Conservation (phyloP, 2,329 filamentous ascomycete genomes). For the Diaporthe ilicicola region DNA sequence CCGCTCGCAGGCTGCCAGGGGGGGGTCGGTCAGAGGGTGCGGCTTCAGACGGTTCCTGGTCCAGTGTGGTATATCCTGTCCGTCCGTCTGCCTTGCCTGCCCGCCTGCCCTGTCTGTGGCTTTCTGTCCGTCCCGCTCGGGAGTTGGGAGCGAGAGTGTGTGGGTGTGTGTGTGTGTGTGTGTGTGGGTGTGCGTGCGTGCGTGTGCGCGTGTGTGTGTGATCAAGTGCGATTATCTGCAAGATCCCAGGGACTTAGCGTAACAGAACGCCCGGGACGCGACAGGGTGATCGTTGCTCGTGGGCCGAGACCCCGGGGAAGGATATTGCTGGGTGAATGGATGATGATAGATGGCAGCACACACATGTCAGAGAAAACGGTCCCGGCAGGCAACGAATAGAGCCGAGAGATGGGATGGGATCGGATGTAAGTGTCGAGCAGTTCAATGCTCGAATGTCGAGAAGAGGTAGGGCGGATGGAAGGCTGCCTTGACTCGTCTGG, state of each 20-base stretch:
- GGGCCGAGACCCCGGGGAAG: not conserved
- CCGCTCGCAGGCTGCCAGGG: not conserved
- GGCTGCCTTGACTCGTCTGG: slow-evolving; percentile 15
- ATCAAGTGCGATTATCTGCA: slow-evolving; percentile 18
- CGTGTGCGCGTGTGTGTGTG: not conserved
- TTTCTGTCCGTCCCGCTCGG: slow-evolving; percentile 21
- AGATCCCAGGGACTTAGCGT: slow-evolving; percentile 20
- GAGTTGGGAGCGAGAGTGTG: not conserved
- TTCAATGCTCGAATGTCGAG: not conserved
- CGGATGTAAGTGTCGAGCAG: not conserved
- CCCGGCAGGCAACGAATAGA: slow-evolving; percentile 2
- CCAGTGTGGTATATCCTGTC: not conserved
- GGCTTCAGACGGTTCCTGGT: slow-evolving; percentile 5
- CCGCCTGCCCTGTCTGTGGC: not conserved
- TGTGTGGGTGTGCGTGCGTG: not conserved
- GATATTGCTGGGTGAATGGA: not conserved
- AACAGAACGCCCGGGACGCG: slow-evolving; percentile 9
- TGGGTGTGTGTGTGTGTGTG: not conserved
- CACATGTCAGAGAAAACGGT: not conserved
- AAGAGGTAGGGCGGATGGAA: slow-evolving; percentile 8
- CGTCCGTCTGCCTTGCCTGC: not conserved
- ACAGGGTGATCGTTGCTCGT: slow-evolving; percentile 12
- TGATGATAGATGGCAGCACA: not conserved
- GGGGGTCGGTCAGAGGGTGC: not conserved
- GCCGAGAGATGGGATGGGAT: not conserved